Percentiles rank a stretch among this genome's conserved stretches.
Conservation (phyloP, 139 green algal species). For the Dunaliella primolecta region DNA sequence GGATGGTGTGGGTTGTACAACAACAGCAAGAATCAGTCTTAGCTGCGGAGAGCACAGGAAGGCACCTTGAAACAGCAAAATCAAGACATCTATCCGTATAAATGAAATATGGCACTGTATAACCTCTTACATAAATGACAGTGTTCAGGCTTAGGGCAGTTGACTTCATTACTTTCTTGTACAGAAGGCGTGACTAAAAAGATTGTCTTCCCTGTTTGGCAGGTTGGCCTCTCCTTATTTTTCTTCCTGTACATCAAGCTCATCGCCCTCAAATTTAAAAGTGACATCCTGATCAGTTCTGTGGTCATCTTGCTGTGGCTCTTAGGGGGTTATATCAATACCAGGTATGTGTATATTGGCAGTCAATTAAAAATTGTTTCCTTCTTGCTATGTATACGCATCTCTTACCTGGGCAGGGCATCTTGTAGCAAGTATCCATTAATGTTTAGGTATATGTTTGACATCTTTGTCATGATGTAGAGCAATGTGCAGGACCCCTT, state of each 20-base stretch:
- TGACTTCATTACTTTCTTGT: no score
- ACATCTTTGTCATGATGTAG: not conserved
- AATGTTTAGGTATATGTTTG: not conserved
- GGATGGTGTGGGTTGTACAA: no score
- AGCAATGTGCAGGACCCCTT: not conserved
- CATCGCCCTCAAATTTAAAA: slow-evolving; percentile 21
- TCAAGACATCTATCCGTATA: no score
- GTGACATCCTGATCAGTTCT: slow-evolving; percentile 45
- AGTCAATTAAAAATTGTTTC: not conserved
- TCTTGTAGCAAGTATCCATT: not conserved
- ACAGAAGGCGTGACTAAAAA: no score
- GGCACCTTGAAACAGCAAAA: no score
- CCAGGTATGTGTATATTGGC: not conserved
- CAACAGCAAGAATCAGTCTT: no score
- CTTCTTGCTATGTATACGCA: not conserved
- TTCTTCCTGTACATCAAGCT: slow-evolving; percentile 73
- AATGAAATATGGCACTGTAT: no score
- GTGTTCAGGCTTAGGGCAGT: no score
- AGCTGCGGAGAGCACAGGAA: no score
- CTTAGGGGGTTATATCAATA: slow-evolving; percentile 31
- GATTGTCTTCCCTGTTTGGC: no score
- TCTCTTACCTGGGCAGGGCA: not conserved
- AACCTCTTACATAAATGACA: no score
- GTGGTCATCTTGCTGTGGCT: slow-evolving; percentile 26
- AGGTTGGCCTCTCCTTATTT: slow-evolving; percentile 30